Evolutionary conservation across 2,329 filamentous ascomycete species (phyloP).

Genomic region (Pyrenochaeta sp.): DNA sequence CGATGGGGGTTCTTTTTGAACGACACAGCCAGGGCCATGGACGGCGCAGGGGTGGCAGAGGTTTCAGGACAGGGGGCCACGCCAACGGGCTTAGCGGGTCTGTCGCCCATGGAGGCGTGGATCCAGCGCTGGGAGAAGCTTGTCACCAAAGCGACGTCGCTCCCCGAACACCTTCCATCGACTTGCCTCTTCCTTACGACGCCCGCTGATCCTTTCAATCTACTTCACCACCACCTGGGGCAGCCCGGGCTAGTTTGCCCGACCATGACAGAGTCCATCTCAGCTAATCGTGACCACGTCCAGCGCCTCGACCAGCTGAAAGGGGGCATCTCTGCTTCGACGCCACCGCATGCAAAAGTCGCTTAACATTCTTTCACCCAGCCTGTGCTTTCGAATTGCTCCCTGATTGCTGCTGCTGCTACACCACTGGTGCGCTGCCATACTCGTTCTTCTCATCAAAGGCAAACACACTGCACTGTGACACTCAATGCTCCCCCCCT

Average conservation of each 20-base stretch:
- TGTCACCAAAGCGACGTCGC: background rate
- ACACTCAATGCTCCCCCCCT: background rate
- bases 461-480: background rate
- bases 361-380: background rate
- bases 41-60: conserved; percentile 12
- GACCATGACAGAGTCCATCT: background rate
- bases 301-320: background rate
- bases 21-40: background rate
- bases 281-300: background rate
- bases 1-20: background rate
- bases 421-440: no score
- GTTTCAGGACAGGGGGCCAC: conserved; percentile 13
- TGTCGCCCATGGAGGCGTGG: conserved; percentile 6
- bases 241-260: background rate
- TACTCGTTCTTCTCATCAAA: no score
- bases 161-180: background rate
- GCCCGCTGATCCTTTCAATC: background rate
- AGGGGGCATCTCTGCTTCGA: background rate
- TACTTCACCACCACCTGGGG: background rate
- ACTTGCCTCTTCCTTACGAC: background rate
- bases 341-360: no score
- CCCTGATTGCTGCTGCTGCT: no score
- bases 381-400: no score
- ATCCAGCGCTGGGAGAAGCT: background rate
- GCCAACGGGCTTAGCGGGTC: conserved; percentile 7